These are phyloP conservation scores for Chalciporus pseudorubinellus DNA, from an alignment of 768 basidiomycete genomes.

Conservation along the genomic window DNA sequence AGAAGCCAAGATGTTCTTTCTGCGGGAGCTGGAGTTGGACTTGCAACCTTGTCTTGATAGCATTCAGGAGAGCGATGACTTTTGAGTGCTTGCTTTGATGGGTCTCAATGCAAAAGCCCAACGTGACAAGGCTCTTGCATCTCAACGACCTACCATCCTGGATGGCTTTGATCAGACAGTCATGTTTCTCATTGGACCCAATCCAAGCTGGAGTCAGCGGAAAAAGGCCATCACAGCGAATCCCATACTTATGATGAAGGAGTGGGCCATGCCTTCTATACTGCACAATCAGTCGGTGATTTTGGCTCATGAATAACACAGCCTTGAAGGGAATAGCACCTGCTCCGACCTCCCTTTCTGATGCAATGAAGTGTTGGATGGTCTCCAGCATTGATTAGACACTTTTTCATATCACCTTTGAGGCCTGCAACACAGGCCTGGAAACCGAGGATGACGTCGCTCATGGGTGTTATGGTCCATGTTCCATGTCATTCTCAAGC, in stretches of 20 bases:
- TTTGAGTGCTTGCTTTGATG: no score
- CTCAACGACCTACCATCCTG: not conserved
- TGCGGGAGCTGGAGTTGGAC: no score
- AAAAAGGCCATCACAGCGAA: not conserved
- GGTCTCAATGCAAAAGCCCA: no score
- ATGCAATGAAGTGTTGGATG: constrained; percentile 12
- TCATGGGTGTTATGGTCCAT: constrained; percentile 2
- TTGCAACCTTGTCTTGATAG: no score
- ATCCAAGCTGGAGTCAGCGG: constrained; percentile 2
- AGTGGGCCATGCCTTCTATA: not conserved
- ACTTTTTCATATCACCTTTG: not conserved
- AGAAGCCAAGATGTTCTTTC: no score
- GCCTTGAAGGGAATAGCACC: constrained; percentile 3
- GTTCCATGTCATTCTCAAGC: not conserved
- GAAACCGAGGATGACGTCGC: not conserved
- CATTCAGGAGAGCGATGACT: no score
- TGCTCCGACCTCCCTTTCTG: not conserved
- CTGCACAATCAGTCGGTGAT: not conserved
- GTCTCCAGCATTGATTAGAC: constrained; percentile 1
- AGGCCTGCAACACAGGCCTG: constrained; percentile 5
- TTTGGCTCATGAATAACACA: not conserved
- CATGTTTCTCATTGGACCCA: constrained; percentile 1
- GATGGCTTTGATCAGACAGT: not conserved
- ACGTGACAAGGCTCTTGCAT: not conserved
- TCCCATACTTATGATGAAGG: constrained; percentile 1